A percentile compares a stretch with the other conserved stretches of the same genome.
These are phyloP conservation scores for Aspergillus sp. DNA, from an alignment of 2,329 filamentous ascomycete genomes.

Conservation along the genomic window DNA sequence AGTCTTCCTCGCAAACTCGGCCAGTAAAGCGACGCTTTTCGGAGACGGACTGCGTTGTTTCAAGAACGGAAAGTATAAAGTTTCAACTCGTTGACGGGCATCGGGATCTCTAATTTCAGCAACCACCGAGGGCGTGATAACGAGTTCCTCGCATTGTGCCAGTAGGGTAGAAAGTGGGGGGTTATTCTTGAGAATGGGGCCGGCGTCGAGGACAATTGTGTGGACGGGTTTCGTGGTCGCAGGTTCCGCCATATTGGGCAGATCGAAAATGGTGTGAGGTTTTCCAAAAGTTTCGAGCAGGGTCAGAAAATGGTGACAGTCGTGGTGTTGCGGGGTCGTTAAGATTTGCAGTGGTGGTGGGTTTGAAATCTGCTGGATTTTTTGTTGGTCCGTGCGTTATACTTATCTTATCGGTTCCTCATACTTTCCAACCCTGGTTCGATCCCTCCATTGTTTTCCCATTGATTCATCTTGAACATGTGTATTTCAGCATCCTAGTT, in stretches of 20 bases:
- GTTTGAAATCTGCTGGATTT: constrained; percentile 25
- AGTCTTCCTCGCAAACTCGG: constrained; percentile 82
- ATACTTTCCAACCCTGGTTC: not conserved
- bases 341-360: constrained; percentile 4
- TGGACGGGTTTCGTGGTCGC: constrained; percentile 65
- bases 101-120: constrained; percentile 83
- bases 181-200: constrained; percentile 90
- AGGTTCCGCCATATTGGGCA: constrained; percentile 24
- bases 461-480: too few relatives aligned
- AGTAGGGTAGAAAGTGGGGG: constrained; percentile 80
- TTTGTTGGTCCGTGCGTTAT: constrained; percentile 38
- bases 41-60: constrained; percentile 72
- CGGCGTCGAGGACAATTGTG: constrained; percentile 84
- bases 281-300: not conserved
- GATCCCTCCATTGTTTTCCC: too few relatives aligned
- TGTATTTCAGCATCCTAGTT: too few relatives aligned
- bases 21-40: constrained; percentile 75
- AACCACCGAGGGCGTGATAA: constrained; percentile 83
- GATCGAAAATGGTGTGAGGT: not conserved
- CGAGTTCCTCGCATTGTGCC: constrained; percentile 70
- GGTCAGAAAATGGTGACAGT: not conserved
- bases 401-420: constrained; percentile 31
- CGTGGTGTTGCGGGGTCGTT: not conserved
- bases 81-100: constrained; percentile 78
- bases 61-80: constrained; percentile 80